phyloP scores from a whole-genome alignment of 352 stramenopile species.

The Pythium myriotylum region DNA sequence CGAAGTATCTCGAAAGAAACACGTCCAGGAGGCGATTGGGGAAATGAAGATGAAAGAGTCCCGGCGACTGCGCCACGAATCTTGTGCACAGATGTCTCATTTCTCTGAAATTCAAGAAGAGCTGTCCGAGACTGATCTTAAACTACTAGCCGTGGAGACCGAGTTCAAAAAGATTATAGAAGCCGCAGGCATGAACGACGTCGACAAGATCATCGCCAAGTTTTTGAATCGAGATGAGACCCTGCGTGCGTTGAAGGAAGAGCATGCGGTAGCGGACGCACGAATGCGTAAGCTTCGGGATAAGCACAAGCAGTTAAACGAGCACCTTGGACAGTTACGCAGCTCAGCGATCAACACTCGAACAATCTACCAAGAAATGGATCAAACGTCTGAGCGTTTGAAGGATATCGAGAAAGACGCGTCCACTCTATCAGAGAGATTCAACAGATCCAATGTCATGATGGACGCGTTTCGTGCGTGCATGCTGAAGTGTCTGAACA shows the following conservation, averaged over 20 bases:
- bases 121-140: conserved; percentile 69
- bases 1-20: conserved; percentile 72
- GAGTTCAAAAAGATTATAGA: conserved; percentile 81
- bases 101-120: conserved; percentile 84
- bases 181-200: conserved; percentile 74
- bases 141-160: conserved; percentile 63
- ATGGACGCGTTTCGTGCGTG: conserved; percentile 84
- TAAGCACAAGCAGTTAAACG: conserved; percentile 78
- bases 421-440: conserved; percentile 61
- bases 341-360: conserved; percentile 77
- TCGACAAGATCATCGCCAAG: conserved; percentile 84
- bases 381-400: conserved; percentile 76
- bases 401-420: conserved; percentile 87
- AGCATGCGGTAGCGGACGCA: conserved; percentile 71
- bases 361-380: conserved; percentile 86
- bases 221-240: conserved; percentile 73
- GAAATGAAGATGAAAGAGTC: conserved; percentile 77
- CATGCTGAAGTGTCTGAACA: conserved; percentile 81
- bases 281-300: conserved; percentile 78
- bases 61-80: conserved; percentile 71
- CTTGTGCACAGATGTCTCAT: conserved; percentile 71
- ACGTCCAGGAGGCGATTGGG: conserved; percentile 68
- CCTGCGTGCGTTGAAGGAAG: conserved; percentile 71
- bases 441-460: conserved; percentile 76
- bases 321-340: conserved; percentile 59